Evolutionary conservation across 495 filamentous ascomycete genomes (phyloP).

Genomic region (Neurospora intermedia): DNA sequence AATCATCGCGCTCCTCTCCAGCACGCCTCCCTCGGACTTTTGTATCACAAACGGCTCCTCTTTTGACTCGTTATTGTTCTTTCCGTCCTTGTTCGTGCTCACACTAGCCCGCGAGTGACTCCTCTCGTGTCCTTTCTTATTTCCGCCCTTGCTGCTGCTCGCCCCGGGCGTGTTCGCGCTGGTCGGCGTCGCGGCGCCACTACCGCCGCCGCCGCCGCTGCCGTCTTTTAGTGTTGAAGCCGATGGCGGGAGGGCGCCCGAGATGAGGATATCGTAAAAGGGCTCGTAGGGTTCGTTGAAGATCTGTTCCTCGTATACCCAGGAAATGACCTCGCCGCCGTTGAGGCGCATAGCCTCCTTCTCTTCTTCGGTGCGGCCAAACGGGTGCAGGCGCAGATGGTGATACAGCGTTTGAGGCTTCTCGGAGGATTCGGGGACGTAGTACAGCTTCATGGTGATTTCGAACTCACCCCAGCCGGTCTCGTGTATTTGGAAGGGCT

Average conservation of each 20-base stretch:
- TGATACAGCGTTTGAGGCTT: slow-evolving; percentile 90
- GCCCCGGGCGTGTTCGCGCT: neutral
- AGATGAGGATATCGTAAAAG: slow-evolving; percentile 73
- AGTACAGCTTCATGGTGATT: slow-evolving; percentile 86
- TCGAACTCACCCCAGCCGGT: slow-evolving; percentile 98
- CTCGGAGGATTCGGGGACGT: slow-evolving; percentile 71
- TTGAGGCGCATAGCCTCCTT: slow-evolving; percentile 52
- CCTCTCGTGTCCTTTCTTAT: neutral
- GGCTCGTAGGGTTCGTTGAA: slow-evolving; percentile 94
- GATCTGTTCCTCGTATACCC: slow-evolving; percentile 80
- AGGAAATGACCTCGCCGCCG: slow-evolving; percentile 55
- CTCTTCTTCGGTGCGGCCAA: slow-evolving; percentile 63
- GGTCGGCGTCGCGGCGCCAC: neutral
- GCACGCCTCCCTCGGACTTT: slow-evolving; percentile 36
- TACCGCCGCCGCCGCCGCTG: neutral
- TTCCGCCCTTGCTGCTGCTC: neutral
- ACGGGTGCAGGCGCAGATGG: slow-evolving; percentile 82
- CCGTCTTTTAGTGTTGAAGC: slow-evolving; percentile 16
- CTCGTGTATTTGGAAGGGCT: slow-evolving; percentile 77
- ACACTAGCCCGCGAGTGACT: neutral
- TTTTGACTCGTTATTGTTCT: slow-evolving; percentile 1
- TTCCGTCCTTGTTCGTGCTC: slow-evolving; percentile 15
- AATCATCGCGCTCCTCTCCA: slow-evolving; percentile 58
- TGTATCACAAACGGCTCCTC: neutral
- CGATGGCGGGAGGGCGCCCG: slow-evolving; percentile 38